Percentiles rank a stretch among this genome's conserved stretches.
Conservation (phyloP, 768 basidiomycete genomes). For the Mycena capillaripes region DNA sequence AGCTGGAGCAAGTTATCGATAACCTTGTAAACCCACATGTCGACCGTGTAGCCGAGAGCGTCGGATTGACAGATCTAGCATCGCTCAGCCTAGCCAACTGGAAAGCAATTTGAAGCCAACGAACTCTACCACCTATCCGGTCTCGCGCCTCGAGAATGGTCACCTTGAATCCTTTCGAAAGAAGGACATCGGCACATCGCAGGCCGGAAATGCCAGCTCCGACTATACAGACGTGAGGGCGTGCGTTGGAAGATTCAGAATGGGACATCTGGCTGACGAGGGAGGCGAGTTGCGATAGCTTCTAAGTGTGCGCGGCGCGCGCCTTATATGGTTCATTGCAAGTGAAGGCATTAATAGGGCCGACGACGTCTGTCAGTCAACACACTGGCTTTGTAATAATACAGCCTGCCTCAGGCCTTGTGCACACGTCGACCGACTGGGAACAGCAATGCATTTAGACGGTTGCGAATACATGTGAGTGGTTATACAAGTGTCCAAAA, state of each 20-base stretch:
- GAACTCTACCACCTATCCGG: conserved; percentile 38
- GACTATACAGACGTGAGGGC: conserved; percentile 36
- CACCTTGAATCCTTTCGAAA: conserved; percentile 32
- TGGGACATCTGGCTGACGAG: too few species aligned
- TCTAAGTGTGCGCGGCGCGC: too few species aligned
- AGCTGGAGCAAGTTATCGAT: neutral
- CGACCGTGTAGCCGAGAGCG: conserved; percentile 36
- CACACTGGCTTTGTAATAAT: too few species aligned
- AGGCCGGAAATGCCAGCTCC: conserved; percentile 40
- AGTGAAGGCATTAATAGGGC: too few species aligned
- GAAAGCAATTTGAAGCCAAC: conserved; percentile 10
- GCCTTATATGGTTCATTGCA: too few species aligned
- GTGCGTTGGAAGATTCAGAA: neutral
- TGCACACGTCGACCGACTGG: too few species aligned
- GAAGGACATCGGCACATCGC: conserved; percentile 36
- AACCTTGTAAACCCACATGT: conserved; percentile 31
- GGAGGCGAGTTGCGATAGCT: too few species aligned
- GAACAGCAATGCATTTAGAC: neutral
- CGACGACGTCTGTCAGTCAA: too few species aligned
- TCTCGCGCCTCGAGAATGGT: conserved; percentile 39
- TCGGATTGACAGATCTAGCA: conserved; percentile 38
- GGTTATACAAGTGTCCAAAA: neutral
- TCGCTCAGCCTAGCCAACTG: neutral
- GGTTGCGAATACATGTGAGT: too few species aligned
- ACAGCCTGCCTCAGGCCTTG: neutral